A percentile compares a stretch with the other conserved stretches of the same genome.
Conservation (phyloP, 2,329 filamentous ascomycete genomes). For the Cercospora sp. region DNA sequence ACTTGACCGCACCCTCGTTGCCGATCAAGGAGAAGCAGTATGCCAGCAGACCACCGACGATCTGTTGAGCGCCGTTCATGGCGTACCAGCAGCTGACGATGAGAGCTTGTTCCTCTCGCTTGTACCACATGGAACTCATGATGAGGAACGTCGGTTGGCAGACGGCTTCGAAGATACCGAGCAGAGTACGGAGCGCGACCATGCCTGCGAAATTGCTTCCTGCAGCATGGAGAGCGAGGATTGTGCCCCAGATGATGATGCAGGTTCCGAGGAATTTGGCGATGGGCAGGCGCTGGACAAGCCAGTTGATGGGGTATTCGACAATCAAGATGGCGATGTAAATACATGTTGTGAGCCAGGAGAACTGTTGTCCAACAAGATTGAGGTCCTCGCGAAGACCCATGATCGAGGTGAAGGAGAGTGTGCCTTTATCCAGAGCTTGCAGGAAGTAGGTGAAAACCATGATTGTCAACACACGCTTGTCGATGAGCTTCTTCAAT, state of each 20-base stretch:
- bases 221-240: slow-evolving; percentile 62
- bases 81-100: slow-evolving; percentile 67
- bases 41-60: slow-evolving; percentile 69
- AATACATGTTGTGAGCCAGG: slow-evolving; percentile 72
- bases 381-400: slow-evolving; percentile 52
- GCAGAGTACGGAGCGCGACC: slow-evolving; percentile 61
- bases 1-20: slow-evolving; percentile 25
- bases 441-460: slow-evolving; percentile 72
- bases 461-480: slow-evolving; percentile 68
- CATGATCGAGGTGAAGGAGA: slow-evolving; percentile 65
- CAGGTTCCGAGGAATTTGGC: slow-evolving; percentile 63
- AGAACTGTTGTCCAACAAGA: slow-evolving; percentile 57
- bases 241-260: slow-evolving; percentile 64
- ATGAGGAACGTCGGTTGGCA: slow-evolving; percentile 69
- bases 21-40: slow-evolving; percentile 48
- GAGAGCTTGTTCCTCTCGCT: slow-evolving; percentile 64
- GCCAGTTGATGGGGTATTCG: slow-evolving; percentile 68
- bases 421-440: slow-evolving; percentile 66
- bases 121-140: slow-evolving; percentile 70
- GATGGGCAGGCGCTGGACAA: slow-evolving; percentile 61
- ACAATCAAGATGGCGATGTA: slow-evolving; percentile 70
- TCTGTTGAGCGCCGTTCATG: slow-evolving; percentile 55
- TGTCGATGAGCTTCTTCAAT: slow-evolving; percentile 66
- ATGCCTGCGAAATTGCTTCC: slow-evolving; percentile 62
- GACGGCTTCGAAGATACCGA: slow-evolving; percentile 70